phyloP scores from a whole-genome alignment of 192 early-diverging fungal genomes.

The Fimicolochytrium jonesii region DNA sequence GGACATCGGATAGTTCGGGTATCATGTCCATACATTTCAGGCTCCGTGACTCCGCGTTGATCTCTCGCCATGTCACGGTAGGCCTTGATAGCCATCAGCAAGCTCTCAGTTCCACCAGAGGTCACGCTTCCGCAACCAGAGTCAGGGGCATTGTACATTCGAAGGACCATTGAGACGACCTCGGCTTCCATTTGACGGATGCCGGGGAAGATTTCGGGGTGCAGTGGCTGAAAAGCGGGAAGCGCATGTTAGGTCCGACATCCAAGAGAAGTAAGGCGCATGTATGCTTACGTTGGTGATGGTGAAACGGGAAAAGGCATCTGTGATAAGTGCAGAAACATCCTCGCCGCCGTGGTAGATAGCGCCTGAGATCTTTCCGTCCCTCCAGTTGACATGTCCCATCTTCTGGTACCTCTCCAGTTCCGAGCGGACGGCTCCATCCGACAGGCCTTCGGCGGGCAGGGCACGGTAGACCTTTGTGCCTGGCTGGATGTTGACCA shows the following conservation, averaged over 20 bases:
- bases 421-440: slow-evolving; percentile 50
- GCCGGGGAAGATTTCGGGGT: slow-evolving; percentile 93
- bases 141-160: slow-evolving; percentile 75
- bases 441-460: slow-evolving; percentile 61
- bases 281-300: slow-evolving; percentile 58
- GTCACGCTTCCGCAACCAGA: slow-evolving; percentile 83
- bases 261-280: not conserved
- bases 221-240: slow-evolving; percentile 58
- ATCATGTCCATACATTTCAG: slow-evolving; percentile 95
- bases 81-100: slow-evolving; percentile 92
- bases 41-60: slow-evolving; percentile 73
- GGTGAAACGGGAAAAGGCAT: slow-evolving; percentile 80
- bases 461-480: slow-evolving; percentile 61
- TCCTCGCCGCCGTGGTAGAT: slow-evolving; percentile 92
- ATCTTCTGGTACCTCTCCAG: slow-evolving; percentile 51
- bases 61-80: slow-evolving; percentile 84
- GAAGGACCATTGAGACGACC: slow-evolving; percentile 84
- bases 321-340: slow-evolving; percentile 64
- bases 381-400: slow-evolving; percentile 71
- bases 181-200: slow-evolving; percentile 95
- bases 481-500: slow-evolving; percentile 60
- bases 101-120: slow-evolving; percentile 90
- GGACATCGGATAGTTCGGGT: too few species aligned
- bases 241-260: not conserved
- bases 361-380: slow-evolving; percentile 81